Base-by-base conservation (phyloP, 2,329 filamentous ascomycete genomes). In the Aspergillus ochraceus region DNA sequence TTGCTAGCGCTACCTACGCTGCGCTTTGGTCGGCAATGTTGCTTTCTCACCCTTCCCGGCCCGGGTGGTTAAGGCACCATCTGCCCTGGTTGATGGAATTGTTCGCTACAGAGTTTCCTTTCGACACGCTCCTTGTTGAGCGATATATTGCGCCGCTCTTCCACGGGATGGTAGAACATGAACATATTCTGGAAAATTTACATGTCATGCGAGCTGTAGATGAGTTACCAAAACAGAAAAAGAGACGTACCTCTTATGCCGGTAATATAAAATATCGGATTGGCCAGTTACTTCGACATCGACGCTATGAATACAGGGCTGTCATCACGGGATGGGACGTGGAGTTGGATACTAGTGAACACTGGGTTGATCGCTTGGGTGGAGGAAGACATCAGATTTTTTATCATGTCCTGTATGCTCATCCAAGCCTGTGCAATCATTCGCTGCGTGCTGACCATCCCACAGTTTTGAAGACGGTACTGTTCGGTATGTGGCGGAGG, bases 291-390 rank as follows among this genome's bases (percentile, higher is more conserved):
- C 96, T 98, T 72, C 84, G 83, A 52, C 95, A 99, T 76, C 86
- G 83, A 62, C 85, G 92, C 50, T 97, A 95, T 72, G 80, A 84
- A 20, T 97, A 94, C 73, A 80, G 88, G 52, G 93, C 89, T 19
- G 84, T 96, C 26, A 90, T 99, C 60, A 91, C 90, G 14, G 93
- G 93, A n/a, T 99, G 94, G 93, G 88, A 90, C 66, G 76, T 76
- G 26, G 80, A 82, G 63, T 89, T 83, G 69, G 83, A 78, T 56
- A 83, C 81, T 11, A 79, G 81, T 54, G 87, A 88, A 66, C 81
- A 81, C 60, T 90, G 83, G 88, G 88, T 86, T 10, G 86, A 89
- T 73, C 78, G 76, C 24, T 75, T 88, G 57, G 78, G 80, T n/a
- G 77, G 81, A 55, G 88, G 86, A 2, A 79, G 84, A 50, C 77